Evolutionary conservation across 768 basidiomycete species (phyloP).

Genomic region (Chalciporus piperatus): DNA sequence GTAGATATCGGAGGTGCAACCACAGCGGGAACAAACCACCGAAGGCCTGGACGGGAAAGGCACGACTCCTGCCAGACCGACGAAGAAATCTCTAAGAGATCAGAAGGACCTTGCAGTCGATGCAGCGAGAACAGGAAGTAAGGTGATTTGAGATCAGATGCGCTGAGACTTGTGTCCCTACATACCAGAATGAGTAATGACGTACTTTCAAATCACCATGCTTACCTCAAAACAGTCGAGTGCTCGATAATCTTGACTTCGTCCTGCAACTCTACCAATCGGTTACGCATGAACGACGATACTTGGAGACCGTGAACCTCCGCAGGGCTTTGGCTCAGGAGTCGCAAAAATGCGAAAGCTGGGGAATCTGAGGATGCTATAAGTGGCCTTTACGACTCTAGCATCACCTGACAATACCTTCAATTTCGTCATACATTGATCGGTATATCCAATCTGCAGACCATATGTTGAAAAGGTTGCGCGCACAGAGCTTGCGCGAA

Average conservation of each 20-base stretch:
- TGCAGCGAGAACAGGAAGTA: slow-evolving; percentile 26
- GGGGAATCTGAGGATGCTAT: slow-evolving; percentile 41
- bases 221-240: slow-evolving; percentile 46
- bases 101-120: slow-evolving; percentile 44
- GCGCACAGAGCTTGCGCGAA: slow-evolving; percentile 53
- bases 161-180: slow-evolving; percentile 21
- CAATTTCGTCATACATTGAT: slow-evolving; percentile 55
- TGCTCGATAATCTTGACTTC: slow-evolving; percentile 41
- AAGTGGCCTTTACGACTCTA: neutral
- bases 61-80: slow-evolving; percentile 72
- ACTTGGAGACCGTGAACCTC: slow-evolving; percentile 63
- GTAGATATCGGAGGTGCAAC: slow-evolving; percentile 81
- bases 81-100: slow-evolving; percentile 58
- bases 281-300: slow-evolving; percentile 57
- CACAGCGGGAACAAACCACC: slow-evolving; percentile 83
- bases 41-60: slow-evolving; percentile 73
- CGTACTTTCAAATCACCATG: slow-evolving; percentile 3
- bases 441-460: slow-evolving; percentile 72
- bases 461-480: slow-evolving; percentile 88
- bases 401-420: slow-evolving; percentile 41
- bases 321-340: slow-evolving; percentile 59
- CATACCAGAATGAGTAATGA: slow-evolving; percentile 6
- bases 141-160: slow-evolving; percentile 16
- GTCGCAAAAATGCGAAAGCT: slow-evolving; percentile 74
- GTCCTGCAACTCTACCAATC: slow-evolving; percentile 46